Evolutionary conservation across 495 filamentous ascomycete genomes (phyloP).

Genomic region (Lepidopterella palustris): DNA sequence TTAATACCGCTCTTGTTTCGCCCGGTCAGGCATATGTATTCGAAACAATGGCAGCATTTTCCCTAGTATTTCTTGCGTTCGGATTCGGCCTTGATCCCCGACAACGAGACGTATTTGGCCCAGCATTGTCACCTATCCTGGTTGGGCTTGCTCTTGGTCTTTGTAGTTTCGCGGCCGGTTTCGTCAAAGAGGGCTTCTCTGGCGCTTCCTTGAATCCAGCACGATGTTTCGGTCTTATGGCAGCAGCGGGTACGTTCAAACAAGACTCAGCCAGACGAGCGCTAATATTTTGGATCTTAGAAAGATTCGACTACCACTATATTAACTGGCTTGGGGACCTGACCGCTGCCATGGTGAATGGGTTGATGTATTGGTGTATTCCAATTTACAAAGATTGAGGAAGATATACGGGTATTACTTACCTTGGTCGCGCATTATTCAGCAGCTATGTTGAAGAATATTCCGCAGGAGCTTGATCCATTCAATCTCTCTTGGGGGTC

Average conservation of each 20-base stretch:
- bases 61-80: conserved; percentile 37
- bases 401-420: not conserved
- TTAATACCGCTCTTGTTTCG: conserved; percentile 15
- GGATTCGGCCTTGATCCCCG: conserved; percentile 54
- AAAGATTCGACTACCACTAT: conserved; percentile 20
- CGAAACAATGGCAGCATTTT: conserved; percentile 18
- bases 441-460: no score
- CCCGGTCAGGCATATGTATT: conserved; percentile 18
- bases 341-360: conserved; percentile 18
- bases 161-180: conserved; percentile 42
- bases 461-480: no score
- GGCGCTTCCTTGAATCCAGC: conserved; percentile 33
- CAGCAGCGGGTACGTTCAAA: conserved; percentile 9
- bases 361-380: conserved; percentile 20
- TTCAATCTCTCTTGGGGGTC: no score
- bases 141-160: conserved; percentile 47
- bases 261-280: no score
- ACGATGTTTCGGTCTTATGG: conserved; percentile 25
- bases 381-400: conserved; percentile 19
- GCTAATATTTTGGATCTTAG: not conserved
- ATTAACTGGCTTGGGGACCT: conserved; percentile 24
- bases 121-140: conserved; percentile 45
- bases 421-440: no score
- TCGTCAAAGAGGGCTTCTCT: conserved; percentile 43
- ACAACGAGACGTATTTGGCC: conserved; percentile 47